Base-by-base conservation (phyloP, 805 yeast species). In the Teunomyces kruisii region DNA sequence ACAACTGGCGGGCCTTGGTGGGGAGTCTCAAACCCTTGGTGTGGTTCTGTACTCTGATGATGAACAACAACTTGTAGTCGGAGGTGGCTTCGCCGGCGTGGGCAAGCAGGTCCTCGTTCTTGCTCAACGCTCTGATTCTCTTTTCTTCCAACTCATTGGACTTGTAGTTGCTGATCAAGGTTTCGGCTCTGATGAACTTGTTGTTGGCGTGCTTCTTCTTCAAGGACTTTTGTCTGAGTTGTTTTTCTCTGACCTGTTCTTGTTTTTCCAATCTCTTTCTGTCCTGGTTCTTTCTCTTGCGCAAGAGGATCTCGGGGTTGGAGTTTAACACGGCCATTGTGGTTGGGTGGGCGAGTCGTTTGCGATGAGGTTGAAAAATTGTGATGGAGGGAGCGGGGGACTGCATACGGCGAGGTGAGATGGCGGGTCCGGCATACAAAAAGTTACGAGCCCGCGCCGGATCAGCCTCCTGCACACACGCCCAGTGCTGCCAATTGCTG, bases 231-330 rank as follows among this genome's bases (percentile, higher is more conserved):
- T 69, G 72, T 40, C 69, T 74, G 44, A 73, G 74, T 35, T 68
- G 70, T 62, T 76, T 80, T 55, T 72, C 67, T 50, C 74, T 74
- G 12, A 83, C 83, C 44, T 75, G 75, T 52, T 83, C 86, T 63
- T 85, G 92, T 59, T 84, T 86, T 62, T 83, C 87, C 43, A 86
- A 56, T 62, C 90, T 78, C 53, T 83, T 72, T 63, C 85, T 74
- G 62, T 86, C 92, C 48, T 84, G 86, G 59, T 84, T 79, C 71
- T 86, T 87, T 68, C 95, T 81, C 72, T 86, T 87, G 59, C 83
- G 81, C 50, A 87, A 75, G 54, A 87, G 79, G 45, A 87, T 75
- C 64, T 87, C 94, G 31, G 94, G 92, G 59, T 83, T 85, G 19
- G 85, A 75, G 61, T 84, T 80, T 42, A 81, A 68, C 42, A 80